Evolutionary conservation across 2,329 filamentous ascomycete species (phyloP).

Genomic region (Cordyceps militaris): DNA sequence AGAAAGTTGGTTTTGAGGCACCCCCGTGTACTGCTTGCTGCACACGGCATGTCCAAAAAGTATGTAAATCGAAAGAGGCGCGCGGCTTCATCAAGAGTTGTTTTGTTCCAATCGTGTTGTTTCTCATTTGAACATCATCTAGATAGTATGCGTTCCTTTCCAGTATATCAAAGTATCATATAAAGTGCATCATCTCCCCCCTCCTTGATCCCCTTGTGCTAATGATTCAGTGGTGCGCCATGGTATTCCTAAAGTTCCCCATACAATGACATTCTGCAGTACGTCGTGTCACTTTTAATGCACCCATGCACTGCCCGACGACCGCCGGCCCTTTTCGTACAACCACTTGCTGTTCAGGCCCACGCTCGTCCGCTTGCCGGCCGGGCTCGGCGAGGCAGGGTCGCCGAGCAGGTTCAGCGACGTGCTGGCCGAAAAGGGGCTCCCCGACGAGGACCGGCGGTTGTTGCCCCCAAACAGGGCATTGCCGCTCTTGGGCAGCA

Average conservation of each 20-base stretch:
- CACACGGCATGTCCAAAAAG: not conserved
- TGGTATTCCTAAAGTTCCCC: not conserved
- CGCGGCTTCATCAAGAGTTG: not conserved
- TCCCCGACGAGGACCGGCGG: slow-evolving; percentile 43
- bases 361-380: slow-evolving; percentile 63
- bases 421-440: slow-evolving; percentile 43
- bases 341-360: slow-evolving; percentile 90
- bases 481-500: slow-evolving; percentile 58
- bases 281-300: slow-evolving; percentile 19
- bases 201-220: not conserved
- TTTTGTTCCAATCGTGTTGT: not conserved
- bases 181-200: not conserved
- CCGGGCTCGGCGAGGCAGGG: slow-evolving; percentile 65
- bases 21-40: not conserved
- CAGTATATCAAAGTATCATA: not conserved
- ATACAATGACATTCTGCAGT: not conserved
- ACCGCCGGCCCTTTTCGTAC: slow-evolving; percentile 70
- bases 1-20: not conserved
- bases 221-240: not conserved
- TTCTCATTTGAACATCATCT: slow-evolving; percentile 1
- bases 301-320: slow-evolving; percentile 38
- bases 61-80: not conserved
- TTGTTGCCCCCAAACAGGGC: slow-evolving; percentile 19
- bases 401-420: slow-evolving; percentile 44
- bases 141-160: slow-evolving; percentile 2